Conservation (phyloP, 2,329 filamentous ascomycete genomes). For the Ascomycota sp. region DNA sequence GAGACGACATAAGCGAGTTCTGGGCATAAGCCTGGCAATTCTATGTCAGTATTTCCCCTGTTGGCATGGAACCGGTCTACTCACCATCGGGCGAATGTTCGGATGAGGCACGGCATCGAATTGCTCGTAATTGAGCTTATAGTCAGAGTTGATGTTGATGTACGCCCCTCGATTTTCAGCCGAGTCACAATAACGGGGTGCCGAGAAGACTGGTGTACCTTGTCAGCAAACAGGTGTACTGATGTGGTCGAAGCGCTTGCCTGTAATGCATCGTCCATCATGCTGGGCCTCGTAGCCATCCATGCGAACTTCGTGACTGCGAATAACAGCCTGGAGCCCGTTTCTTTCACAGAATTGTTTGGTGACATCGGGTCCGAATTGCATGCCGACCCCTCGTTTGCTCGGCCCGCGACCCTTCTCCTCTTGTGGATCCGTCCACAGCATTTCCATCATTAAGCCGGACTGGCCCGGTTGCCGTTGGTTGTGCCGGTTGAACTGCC, state of each 20-base stretch:
- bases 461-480: constrained; percentile 83
- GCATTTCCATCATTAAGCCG: constrained; percentile 99
- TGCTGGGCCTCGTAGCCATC: constrained; percentile 98
- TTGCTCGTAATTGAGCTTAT: constrained; percentile 77
- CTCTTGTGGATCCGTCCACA: constrained; percentile 92
- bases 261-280: constrained; percentile 81
- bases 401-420: constrained; percentile 71
- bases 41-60: no score
- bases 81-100: constrained; percentile 76
- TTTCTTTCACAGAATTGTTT: constrained; percentile 95
- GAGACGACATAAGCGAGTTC: constrained; percentile 54
- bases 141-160: constrained; percentile 84
- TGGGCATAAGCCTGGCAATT: constrained; percentile 51
- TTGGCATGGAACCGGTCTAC: constrained; percentile 4
- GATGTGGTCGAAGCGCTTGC: constrained; percentile 14
- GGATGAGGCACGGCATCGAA: constrained; percentile 96
- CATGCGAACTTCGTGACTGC: constrained; percentile 96
- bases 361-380: constrained; percentile 91
- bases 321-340: constrained; percentile 79
- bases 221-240: background rate
- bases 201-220: constrained; percentile 58
- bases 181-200: constrained; percentile 89
- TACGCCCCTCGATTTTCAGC: constrained; percentile 97
- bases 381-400: constrained; percentile 87
- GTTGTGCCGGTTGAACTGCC: constrained; percentile 72